Conservation (phyloP, 108 stramenopile species). For the Chaetoceros muelleri region DNA sequence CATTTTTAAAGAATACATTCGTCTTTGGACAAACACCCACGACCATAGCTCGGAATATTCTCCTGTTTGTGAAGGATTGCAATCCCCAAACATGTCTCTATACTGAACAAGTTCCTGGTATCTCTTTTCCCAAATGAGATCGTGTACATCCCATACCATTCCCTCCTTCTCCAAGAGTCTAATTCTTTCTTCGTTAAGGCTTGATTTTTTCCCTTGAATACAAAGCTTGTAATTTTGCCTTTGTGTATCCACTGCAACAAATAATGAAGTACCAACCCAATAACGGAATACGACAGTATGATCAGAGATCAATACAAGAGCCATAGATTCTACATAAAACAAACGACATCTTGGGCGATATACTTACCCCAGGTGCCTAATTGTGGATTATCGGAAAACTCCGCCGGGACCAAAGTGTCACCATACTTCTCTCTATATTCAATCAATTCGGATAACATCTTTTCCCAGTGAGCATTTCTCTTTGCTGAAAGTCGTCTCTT, state of each 20-base stretch:
- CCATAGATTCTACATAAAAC: too few species aligned
- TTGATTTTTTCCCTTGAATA: background rate
- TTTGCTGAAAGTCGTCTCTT: too few species aligned
- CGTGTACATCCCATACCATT: background rate
- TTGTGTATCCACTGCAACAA: background rate
- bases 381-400: slow-evolving; percentile 21
- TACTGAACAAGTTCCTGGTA: background rate
- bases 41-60: background rate
- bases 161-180: background rate
- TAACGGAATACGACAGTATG: too few species aligned
- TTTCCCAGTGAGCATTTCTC: slow-evolving; percentile 17
- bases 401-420: slow-evolving; percentile 26
- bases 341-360: too few species aligned
- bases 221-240: background rate
- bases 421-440: slow-evolving; percentile 26
- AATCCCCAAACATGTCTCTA: background rate
- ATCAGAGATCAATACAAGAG: too few species aligned
- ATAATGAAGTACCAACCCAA: too few species aligned
- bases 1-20: background rate
- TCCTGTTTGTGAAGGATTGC: background rate
- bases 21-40: background rate
- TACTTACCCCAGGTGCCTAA: slow-evolving; percentile 35
- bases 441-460: slow-evolving; percentile 16
- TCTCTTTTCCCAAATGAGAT: background rate
- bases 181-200: background rate